A percentile compares a stretch with the other conserved stretches of the same genome.
These are phyloP conservation scores for Boletus barrowsii DNA, from an alignment of 768 basidiomycete genomes.

Conservation along the genomic window DNA sequence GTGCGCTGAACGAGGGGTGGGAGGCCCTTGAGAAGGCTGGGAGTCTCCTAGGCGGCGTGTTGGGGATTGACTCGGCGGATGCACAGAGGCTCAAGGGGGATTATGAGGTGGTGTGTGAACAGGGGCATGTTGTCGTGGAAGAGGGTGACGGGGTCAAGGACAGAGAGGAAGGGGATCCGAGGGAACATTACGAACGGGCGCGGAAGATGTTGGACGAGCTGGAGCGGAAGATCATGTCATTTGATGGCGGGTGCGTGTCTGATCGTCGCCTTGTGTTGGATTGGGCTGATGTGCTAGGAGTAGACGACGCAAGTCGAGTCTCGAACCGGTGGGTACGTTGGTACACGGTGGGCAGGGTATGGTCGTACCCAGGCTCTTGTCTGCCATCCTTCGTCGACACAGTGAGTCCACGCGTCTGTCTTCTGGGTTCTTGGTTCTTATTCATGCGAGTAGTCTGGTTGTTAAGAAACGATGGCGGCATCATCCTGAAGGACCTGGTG, in stretches of 20 bases:
- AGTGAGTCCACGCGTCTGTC: slow-evolving; percentile 43
- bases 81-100: slow-evolving; percentile 55
- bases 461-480: slow-evolving; percentile 53
- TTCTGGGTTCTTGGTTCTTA: slow-evolving; percentile 2
- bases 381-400: slow-evolving; percentile 61
- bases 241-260: slow-evolving; percentile 50
- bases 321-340: slow-evolving; percentile 27
- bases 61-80: slow-evolving; percentile 58
- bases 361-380: slow-evolving; percentile 58
- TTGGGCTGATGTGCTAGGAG: not conserved
- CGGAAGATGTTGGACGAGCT: slow-evolving; percentile 60
- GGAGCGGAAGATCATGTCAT: slow-evolving; percentile 48
- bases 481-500: slow-evolving; percentile 52
- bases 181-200: slow-evolving; percentile 53
- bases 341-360: slow-evolving; percentile 40
- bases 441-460: slow-evolving; percentile 53
- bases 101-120: slow-evolving; percentile 32
- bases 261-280: no score
- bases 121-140: slow-evolving; percentile 31
- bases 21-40: slow-evolving; percentile 51
- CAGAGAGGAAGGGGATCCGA: slow-evolving; percentile 40
- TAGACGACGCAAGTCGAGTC: slow-evolving; percentile 46
- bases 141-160: slow-evolving; percentile 8
- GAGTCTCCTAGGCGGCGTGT: slow-evolving; percentile 42
- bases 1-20: slow-evolving; percentile 54